Percentiles rank a stretch among this genome's conserved stretches.
Conservation (phyloP, 2,329 filamentous ascomycete species). For the Pseudogymnoascus pannorum region DNA sequence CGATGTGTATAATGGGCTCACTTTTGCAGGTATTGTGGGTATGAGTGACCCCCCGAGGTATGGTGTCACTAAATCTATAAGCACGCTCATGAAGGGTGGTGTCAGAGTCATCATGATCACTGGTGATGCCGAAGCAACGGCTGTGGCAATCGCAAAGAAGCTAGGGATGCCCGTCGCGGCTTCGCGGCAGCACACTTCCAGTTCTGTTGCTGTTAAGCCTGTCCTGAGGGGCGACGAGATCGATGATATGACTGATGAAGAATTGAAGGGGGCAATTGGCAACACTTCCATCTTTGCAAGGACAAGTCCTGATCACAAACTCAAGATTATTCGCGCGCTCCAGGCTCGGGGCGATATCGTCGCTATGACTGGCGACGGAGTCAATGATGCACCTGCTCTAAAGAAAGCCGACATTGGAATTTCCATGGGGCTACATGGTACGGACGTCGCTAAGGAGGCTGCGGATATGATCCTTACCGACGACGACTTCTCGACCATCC, state of each 20-base stretch:
- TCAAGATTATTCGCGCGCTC: slow-evolving; percentile 89
- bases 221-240: slow-evolving; percentile 86
- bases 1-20: slow-evolving; percentile 72
- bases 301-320: slow-evolving; percentile 94
- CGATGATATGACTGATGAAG: slow-evolving; percentile 81
- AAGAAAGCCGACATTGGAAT: slow-evolving; percentile 98
- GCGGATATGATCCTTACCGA: slow-evolving; percentile 91
- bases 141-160: slow-evolving; percentile 85
- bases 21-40: slow-evolving; percentile 86
- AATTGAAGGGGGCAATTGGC: slow-evolving; percentile 76
- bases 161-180: slow-evolving; percentile 80
- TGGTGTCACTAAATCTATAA: slow-evolving; percentile 82
- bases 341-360: slow-evolving; percentile 93
- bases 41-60: slow-evolving; percentile 96
- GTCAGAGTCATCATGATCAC: slow-evolving; percentile 99
- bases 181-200: slow-evolving; percentile 43
- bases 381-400: slow-evolving; percentile 92
- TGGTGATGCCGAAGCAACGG: slow-evolving; percentile 90
- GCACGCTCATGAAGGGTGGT: slow-evolving; percentile 83
- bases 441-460: slow-evolving; percentile 93
- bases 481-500: slow-evolving; percentile 84
- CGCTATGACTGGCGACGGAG: slow-evolving; percentile 97
- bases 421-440: slow-evolving; percentile 90
- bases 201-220: slow-evolving; percentile 54
- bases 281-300: slow-evolving; percentile 92